Base-by-base conservation (phyloP, 1,139 yeast species). In the Saccharomyces hybrid region DNA sequence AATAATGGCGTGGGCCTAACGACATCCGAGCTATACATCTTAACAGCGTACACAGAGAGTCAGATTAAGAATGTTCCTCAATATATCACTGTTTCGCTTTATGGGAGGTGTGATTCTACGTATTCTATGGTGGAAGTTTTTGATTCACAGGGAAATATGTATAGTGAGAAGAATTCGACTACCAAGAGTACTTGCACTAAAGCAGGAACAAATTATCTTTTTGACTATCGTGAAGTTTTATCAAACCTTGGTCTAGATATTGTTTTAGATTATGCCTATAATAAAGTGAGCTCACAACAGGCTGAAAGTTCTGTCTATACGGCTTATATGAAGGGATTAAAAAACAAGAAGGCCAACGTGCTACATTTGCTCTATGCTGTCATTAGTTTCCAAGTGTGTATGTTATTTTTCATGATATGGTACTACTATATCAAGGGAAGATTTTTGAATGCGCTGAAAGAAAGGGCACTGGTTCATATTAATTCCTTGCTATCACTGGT, bases 1-100 rank as follows among this genome's bases (percentile, higher is more conserved):
- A 64, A 64, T 53, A 63, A 66, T 50, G 70, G 69, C 9, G 65
- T 63, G 3, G 70, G 69, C 1, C 54, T 68, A n/a, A 64, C 71
- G 1, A 67, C 70, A 3, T 60, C 70, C 3, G 71, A 67, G 49
- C 50, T 67, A 8, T 53, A 57, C n/a, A 61, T 68, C 8, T 54
- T 68, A 2, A 62, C 70, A 1, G 58, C 62, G 11, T 68, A 68
- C 51, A 59, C 68, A 8, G 57, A 59, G 1, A 51, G 56, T 3
- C 67, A 67, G 49, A 61, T 67, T 2, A 49, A 55, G 4, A 48
- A 61, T 49, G 58, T 64, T 1, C 72, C 72, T 4, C 63, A 63
- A 46, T 67, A 50, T 51, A 58, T 68, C 19, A 60, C 62, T 1
- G 51, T 62, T 1, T 59, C 67, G 1, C 48, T 67, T 2, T 66